Conservation (phyloP, 2,329 filamentous ascomycete genomes). For the Fusarium nisikadoi region DNA sequence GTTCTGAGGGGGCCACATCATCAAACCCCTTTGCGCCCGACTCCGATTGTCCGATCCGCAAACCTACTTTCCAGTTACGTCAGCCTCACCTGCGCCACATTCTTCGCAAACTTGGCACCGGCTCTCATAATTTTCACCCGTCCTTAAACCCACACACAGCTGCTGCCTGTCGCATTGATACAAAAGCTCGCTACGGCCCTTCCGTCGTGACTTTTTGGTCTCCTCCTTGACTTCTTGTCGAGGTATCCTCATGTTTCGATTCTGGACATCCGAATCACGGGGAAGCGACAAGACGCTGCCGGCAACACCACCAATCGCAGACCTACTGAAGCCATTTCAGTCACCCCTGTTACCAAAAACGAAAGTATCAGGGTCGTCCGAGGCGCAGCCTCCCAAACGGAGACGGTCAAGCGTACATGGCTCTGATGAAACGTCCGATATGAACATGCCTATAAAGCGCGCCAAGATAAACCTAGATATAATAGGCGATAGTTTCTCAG, state of each 20-base stretch:
- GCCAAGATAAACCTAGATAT: constrained; percentile 49
- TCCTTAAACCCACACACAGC: constrained; percentile 10
- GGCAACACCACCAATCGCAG: constrained; percentile 55
- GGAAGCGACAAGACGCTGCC: constrained; percentile 64
- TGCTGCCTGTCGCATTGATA: constrained; percentile 36
- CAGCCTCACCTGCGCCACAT: constrained; percentile 44
- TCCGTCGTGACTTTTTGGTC: constrained; percentile 28
- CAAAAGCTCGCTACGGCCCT: constrained; percentile 27
- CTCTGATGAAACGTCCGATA: constrained; percentile 40
- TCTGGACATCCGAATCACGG: constrained; percentile 68
- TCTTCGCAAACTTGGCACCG: constrained; percentile 20
- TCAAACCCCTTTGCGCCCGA: constrained; percentile 45
- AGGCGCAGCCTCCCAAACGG: constrained; percentile 53
- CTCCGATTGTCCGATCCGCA: constrained; percentile 44
- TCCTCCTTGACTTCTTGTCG: constrained; percentile 38
- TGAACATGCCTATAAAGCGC: constrained; percentile 55
- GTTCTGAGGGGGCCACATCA: constrained; percentile 50
- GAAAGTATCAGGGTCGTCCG: constrained; percentile 41
- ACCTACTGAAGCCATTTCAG: constrained; percentile 45
- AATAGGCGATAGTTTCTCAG: constrained; percentile 37
- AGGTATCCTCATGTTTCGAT: constrained; percentile 69
- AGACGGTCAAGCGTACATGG: constrained; percentile 51
- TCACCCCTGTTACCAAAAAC: constrained; percentile 46
- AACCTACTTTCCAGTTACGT: constrained; percentile 45
- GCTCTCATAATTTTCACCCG: constrained; percentile 19